Evolutionary conservation across 257 asterid genomes (phyloP).

Genomic region (Pogostemon cablin): DNA sequence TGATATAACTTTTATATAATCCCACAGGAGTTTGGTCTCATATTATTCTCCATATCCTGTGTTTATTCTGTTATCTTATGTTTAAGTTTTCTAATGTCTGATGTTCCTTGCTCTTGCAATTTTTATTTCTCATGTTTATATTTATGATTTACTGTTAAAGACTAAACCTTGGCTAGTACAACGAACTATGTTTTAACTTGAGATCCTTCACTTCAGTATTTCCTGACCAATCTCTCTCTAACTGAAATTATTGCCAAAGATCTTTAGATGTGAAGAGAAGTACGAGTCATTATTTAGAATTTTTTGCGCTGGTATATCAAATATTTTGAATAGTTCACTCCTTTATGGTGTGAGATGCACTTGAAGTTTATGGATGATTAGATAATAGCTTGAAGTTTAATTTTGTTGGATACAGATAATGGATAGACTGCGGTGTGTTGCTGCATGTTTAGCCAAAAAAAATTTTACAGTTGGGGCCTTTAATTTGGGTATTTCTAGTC

Average conservation of each 20-base stretch:
- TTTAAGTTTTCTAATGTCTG: not conserved
- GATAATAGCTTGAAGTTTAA: not conserved
- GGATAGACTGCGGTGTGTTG: not conserved
- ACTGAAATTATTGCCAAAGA: not conserved
- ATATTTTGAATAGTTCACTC: not conserved
- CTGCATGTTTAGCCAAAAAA: not conserved
- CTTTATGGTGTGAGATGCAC: not conserved
- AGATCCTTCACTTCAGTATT: constrained; percentile 1
- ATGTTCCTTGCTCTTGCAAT: not conserved
- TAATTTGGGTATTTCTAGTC: not conserved
- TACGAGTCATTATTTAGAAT: not conserved
- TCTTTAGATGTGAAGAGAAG: not conserved
- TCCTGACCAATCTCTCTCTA: not conserved
- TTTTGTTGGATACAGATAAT: not conserved
- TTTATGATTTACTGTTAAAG: not conserved
- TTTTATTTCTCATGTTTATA: not conserved
- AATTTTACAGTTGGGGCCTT: not conserved
- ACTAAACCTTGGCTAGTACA: not conserved
- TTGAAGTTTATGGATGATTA: not conserved
- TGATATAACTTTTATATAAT: not conserved
- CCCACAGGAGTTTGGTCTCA: not conserved
- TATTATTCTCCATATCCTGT: not conserved
- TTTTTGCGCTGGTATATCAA: not conserved
- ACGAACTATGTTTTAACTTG: not conserved
- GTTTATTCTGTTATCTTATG: not conserved